Evolutionary conservation across 2,329 filamentous ascomycete species (phyloP).

Genomic region (Cordyceps fumosorosea): DNA sequence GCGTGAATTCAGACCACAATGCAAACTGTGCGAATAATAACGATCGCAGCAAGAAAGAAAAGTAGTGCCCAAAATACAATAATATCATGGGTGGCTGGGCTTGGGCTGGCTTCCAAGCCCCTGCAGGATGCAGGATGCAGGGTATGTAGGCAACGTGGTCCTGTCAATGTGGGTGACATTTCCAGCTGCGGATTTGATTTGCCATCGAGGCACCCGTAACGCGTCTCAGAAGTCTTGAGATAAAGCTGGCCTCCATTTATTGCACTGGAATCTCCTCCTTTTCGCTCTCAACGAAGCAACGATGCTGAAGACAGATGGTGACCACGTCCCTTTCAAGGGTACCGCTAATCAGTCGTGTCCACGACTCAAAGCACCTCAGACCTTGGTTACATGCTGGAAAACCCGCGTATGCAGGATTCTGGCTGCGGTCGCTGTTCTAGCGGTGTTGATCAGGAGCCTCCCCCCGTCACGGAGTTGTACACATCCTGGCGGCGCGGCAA

Average conservation of each 20-base stretch:
- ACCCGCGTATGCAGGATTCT: not conserved
- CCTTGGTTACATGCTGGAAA: not conserved
- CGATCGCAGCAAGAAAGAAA: not conserved
- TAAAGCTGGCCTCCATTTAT: not conserved
- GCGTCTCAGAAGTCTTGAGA: not conserved
- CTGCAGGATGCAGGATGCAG: not conserved
- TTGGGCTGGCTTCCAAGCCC: not conserved
- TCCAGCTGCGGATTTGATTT: not conserved
- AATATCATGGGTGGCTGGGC: not conserved
- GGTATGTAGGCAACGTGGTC: not conserved
- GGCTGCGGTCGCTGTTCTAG: not conserved
- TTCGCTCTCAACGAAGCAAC: not conserved
- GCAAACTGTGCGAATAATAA: not conserved
- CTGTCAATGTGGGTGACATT: not conserved
- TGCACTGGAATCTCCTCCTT: not conserved
- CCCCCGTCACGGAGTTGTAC: not conserved
- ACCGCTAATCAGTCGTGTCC: not conserved
- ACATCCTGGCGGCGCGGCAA: conserved; percentile 7
- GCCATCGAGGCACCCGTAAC: not conserved
- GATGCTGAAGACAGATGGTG: not conserved
- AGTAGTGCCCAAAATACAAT: not conserved
- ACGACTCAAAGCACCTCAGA: not conserved
- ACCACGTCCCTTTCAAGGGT: not conserved
- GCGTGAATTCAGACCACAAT: not conserved
- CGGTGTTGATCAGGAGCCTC: not conserved